These are phyloP conservation scores for Rachicladosporium sp. DNA, from an alignment of 2,329 filamentous ascomycete species.

Conservation along the genomic window DNA sequence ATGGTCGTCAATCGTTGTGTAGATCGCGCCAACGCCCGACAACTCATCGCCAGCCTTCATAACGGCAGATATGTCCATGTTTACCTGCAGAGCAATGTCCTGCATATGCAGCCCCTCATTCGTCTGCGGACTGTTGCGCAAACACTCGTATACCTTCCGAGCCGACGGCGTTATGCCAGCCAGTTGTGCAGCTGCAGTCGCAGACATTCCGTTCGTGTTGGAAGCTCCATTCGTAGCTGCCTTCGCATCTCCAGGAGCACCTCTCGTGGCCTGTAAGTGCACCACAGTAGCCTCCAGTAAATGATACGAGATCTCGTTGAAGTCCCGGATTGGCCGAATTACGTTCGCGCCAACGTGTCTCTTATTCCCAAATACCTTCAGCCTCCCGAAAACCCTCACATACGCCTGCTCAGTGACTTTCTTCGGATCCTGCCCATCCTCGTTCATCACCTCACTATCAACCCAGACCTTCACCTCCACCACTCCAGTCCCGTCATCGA, in stretches of 20 bases:
- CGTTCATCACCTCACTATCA: conserved; percentile 46
- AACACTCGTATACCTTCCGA: conserved; percentile 55
- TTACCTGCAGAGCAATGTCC: conserved; percentile 54
- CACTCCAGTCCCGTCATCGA: conserved; percentile 88
- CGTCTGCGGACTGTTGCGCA: conserved; percentile 55
- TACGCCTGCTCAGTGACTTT: conserved; percentile 62
- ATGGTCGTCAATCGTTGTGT: conserved; percentile 82
- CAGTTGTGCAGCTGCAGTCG: conserved; percentile 18
- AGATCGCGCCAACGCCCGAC: conserved; percentile 60
- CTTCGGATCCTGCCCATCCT: conserved; percentile 28
- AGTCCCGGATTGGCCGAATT: conserved; percentile 67
- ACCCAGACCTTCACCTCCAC: conserved; percentile 88
- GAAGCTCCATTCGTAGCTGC: conserved; percentile 24
- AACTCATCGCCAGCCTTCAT: conserved; percentile 69
- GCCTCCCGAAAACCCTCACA: conserved; percentile 71
- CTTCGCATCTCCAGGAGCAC: conserved; percentile 41
- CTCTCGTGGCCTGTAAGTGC: conserved; percentile 71
- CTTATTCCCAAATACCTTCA: conserved; percentile 77
- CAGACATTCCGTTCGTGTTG: conserved; percentile 4
- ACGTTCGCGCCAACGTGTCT: conserved; percentile 68
- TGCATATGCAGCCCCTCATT: conserved; percentile 79
- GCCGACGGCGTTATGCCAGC: conserved; percentile 36
- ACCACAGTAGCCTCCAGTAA: conserved; percentile 80
- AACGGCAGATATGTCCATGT: conserved; percentile 58
- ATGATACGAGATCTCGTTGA: conserved; percentile 90